Evolutionary conservation across 305 asterid genomes (phyloP).

Genomic region (Lippia alba): DNA sequence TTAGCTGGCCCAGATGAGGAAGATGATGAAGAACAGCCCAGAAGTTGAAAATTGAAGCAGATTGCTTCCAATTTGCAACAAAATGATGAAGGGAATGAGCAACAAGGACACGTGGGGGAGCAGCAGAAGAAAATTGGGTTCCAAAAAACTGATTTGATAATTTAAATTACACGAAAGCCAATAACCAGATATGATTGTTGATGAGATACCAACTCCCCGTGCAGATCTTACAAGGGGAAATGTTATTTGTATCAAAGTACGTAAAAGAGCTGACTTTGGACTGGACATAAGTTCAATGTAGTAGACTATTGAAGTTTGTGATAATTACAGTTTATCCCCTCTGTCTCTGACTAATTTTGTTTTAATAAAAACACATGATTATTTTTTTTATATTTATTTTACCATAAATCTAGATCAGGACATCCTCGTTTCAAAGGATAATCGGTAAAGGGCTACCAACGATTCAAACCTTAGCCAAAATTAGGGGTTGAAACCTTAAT

Average conservation of each 20-base stretch:
- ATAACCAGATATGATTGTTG: conserved; percentile 3
- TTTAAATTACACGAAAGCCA: background rate
- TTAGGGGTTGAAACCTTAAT: too few relatives aligned
- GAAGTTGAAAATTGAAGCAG: conserved; percentile 7
- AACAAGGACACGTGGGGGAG: conserved; percentile 19
- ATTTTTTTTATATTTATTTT: too few relatives aligned
- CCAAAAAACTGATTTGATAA: background rate
- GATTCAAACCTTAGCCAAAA: too few relatives aligned
- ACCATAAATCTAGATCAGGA: too few relatives aligned
- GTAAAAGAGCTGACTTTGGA: too few relatives aligned
- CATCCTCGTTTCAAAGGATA: too few relatives aligned
- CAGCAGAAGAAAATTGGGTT: background rate
- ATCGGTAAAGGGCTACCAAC: too few relatives aligned
- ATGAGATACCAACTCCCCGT: conserved; percentile 3
- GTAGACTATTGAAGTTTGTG: too few relatives aligned
- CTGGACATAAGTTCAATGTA: too few relatives aligned
- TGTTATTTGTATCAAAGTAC: background rate
- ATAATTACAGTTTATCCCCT: too few relatives aligned
- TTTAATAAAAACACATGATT: too few relatives aligned
- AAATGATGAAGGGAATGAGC: conserved; percentile 16
- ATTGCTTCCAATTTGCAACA: conserved; percentile 32
- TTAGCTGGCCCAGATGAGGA: background rate
- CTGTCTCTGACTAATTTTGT: too few relatives aligned
- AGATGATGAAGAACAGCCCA: background rate
- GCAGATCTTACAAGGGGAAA: background rate